Percentiles rank a stretch among this genome's conserved stretches.
Conservation (phyloP, 768 basidiomycete genomes). For the Nidularia pulvinata region DNA sequence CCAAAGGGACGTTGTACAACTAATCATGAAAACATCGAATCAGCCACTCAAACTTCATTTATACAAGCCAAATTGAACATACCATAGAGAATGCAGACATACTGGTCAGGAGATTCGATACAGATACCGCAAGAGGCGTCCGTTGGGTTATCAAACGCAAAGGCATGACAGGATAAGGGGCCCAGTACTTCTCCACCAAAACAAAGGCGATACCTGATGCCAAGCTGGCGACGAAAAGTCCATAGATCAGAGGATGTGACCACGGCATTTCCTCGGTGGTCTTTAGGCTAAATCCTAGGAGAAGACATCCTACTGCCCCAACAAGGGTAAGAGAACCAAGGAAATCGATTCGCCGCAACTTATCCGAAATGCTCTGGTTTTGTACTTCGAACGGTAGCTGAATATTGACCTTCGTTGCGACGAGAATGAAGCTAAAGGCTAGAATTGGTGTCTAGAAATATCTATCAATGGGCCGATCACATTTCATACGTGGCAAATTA, state of each 20-base stretch:
- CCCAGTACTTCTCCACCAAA: conserved; percentile 75
- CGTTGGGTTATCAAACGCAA: conserved; percentile 73
- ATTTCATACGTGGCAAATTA: conserved; percentile 22
- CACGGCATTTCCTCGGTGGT: conserved; percentile 78
- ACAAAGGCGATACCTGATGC: conserved; percentile 64
- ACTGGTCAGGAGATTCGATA: conserved; percentile 78
- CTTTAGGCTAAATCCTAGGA: conserved; percentile 79
- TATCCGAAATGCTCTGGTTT: conserved; percentile 56
- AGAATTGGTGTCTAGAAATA: conserved; percentile 71
- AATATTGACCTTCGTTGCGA: conserved; percentile 79
- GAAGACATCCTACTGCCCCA: conserved; percentile 61
- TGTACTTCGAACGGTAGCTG: conserved; percentile 66
- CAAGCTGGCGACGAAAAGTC: conserved; percentile 57
- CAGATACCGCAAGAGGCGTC: conserved; percentile 79
- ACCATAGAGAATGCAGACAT: conserved; percentile 83
- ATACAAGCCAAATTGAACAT: conserved; percentile 15
- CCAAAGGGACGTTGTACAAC: conserved; percentile 89
- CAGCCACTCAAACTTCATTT: conserved; percentile 14
- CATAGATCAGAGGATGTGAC: conserved; percentile 71
- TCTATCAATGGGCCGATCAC: conserved; percentile 1
- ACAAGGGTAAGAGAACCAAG: conserved; percentile 84
- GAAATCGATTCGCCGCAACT: conserved; percentile 81
- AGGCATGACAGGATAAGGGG: conserved; percentile 90
- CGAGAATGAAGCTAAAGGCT: conserved; percentile 66
- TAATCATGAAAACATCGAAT: conserved; percentile 10